A percentile compares a stretch with the other conserved stretches of the same genome.
Conservation (phyloP, 352 stramenopile species). For the Aphanomyces invadans region DNA sequence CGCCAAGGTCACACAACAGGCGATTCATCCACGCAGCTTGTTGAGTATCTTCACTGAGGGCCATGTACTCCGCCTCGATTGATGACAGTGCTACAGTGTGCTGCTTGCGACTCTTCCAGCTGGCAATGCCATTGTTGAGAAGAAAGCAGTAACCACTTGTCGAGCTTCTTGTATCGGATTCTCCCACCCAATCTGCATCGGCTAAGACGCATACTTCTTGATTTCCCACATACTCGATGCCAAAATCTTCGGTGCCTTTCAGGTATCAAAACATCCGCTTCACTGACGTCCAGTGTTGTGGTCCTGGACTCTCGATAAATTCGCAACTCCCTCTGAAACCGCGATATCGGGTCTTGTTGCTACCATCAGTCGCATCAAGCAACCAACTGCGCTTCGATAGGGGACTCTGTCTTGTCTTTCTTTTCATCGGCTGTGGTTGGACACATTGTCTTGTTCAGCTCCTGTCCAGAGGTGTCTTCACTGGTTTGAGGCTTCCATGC, state of each 20-base stretch:
- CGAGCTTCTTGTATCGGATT: background rate
- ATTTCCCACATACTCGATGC: conserved; percentile 25
- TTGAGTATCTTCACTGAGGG: conserved; percentile 16
- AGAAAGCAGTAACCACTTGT: conserved; percentile 24
- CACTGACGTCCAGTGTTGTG: conserved; percentile 28
- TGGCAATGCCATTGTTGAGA: conserved; percentile 17
- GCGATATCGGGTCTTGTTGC: conserved; percentile 30
- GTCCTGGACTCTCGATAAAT: conserved; percentile 26
- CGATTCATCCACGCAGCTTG: conserved; percentile 3
- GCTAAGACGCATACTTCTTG: conserved; percentile 8
- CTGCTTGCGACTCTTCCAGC: conserved; percentile 23
- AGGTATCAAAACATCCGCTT: conserved; percentile 34
- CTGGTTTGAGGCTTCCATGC: conserved; percentile 9
- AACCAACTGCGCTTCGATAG: conserved; percentile 27
- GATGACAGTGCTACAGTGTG: conserved; percentile 20
- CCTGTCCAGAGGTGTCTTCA: conserved; percentile 22
- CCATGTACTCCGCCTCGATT: conserved; percentile 25
- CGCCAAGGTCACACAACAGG: background rate
- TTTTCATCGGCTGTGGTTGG: background rate
- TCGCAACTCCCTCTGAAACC: conserved; percentile 30
- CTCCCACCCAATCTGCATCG: conserved; percentile 27
- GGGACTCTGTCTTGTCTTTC: background rate
- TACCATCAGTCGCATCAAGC: conserved; percentile 35
- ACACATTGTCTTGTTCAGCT: conserved; percentile 21
- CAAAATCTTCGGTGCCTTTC: conserved; percentile 28